Base-by-base conservation (phyloP, 148 eudicot genomes). In the Salicornia ramosissima region DNA sequence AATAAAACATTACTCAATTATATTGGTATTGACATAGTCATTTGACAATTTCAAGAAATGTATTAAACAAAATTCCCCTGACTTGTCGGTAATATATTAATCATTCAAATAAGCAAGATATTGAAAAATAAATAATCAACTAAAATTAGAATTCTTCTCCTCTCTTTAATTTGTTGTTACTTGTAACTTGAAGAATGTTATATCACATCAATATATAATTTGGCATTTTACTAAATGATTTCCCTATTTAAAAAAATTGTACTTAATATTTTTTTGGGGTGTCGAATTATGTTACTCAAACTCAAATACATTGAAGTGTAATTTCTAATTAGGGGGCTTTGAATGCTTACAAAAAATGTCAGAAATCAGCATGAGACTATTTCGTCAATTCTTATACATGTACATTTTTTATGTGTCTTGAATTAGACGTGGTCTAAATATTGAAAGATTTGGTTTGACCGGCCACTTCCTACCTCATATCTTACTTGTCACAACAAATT, bases 1-100 rank as follows among this genome's bases (percentile, higher is more conserved):
- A n/a, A n/a, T n/a, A n/a, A n/a, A n/a, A n/a, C n/a, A n/a, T 36
- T 36, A 36, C 8, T 36, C 16, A 59, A 1, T 55, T 55, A 25
- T 55, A 55, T 14, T 31, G 3, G 42, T 16, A 59, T 2, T 39
- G 15, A 40, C 15, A 22, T 21, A 5, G 50, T 49, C 22, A 24
- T 14, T 39, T 40, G 30, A 63, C 47, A 40, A 39, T 0, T 63
- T 57, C 31, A 22, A 13, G 67, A 3, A 39, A 63, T 43, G 21
- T 63, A 25, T 3, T n/a, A 1, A 24, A 40, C 36, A 16, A 13
- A 42, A 19, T 12, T 63, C 31, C 21, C 43, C 67, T 63, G 1
- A 63, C 49, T 63, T 61, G 26, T 22, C n/a, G 66, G 66, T 19
- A 39, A 21, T 61, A 59, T 12, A 61, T 61, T 14, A 46, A 36